These are phyloP conservation scores for Prorocentrum cordatum DNA, from an alignment of 169 alveolate species.

Conservation along the genomic window DNA sequence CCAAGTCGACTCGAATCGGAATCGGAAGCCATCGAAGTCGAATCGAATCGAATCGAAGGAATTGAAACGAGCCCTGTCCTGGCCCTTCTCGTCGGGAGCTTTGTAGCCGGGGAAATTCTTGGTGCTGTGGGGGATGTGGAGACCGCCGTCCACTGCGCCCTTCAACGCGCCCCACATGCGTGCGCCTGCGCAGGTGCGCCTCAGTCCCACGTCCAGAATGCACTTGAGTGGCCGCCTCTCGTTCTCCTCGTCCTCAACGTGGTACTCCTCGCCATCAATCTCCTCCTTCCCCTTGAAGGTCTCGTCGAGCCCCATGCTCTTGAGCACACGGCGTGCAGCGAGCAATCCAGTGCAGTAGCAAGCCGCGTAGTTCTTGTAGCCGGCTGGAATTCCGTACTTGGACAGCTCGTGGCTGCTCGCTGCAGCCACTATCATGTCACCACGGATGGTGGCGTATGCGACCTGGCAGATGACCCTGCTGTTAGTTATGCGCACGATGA, in stretches of 20 bases:
- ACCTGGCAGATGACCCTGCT: slow-evolving; percentile 92
- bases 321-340: slow-evolving; percentile 94
- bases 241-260: slow-evolving; percentile 88
- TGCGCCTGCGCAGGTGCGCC: slow-evolving; percentile 87
- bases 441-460: slow-evolving; percentile 93
- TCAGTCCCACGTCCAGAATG: slow-evolving; percentile 97
- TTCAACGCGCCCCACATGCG: slow-evolving; percentile 99
- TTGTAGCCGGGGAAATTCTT: slow-evolving; percentile 98
- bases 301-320: slow-evolving; percentile 86
- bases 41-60: too few relatives aligned
- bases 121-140: slow-evolving; percentile 96
- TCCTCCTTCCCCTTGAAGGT: slow-evolving; percentile 89
- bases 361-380: slow-evolving; percentile 99
- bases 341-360: slow-evolving; percentile 98
- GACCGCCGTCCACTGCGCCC: slow-evolving; percentile 99
- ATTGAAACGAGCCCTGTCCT: too few relatives aligned
- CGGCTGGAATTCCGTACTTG: slow-evolving; percentile 96
- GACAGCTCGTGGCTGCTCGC: slow-evolving; percentile 96
- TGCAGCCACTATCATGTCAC: slow-evolving; percentile 93
- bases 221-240: slow-evolving; percentile 98
- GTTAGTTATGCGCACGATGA: slow-evolving; percentile 96
- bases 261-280: slow-evolving; percentile 93
- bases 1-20: too few relatives aligned
- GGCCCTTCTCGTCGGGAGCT: slow-evolving; percentile 78
- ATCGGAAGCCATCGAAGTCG: too few relatives aligned